Conservation (phyloP, 176 grass and related monocot genomes). For the Oryza rufipogon region DNA sequence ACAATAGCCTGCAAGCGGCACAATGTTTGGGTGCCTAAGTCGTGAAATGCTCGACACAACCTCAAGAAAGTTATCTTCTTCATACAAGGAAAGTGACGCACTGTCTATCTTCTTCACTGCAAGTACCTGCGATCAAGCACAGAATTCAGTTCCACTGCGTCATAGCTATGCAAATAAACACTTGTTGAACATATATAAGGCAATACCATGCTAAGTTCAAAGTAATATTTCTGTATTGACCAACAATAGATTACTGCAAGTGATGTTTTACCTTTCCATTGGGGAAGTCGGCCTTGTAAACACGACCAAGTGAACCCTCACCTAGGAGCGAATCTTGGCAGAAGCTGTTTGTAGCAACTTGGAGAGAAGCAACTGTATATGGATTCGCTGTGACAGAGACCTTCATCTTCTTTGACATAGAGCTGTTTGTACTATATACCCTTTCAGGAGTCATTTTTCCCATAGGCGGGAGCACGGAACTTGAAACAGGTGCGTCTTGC, state of each 20-base stretch:
- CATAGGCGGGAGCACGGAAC: constrained; percentile 49
- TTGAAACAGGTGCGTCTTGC: constrained; percentile 44
- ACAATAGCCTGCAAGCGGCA: constrained; percentile 76
- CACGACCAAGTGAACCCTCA: constrained; percentile 90
- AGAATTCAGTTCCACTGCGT: constrained; percentile 15
- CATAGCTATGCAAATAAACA: neutral
- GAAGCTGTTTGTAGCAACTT: constrained; percentile 95
- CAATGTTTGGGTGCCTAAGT: constrained; percentile 85
- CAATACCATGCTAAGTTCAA: neutral
- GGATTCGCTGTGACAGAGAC: constrained; percentile 61
- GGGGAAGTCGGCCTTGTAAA: constrained; percentile 87
- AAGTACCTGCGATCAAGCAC: constrained; percentile 53
- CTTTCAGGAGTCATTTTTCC: constrained; percentile 70
- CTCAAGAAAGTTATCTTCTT: constrained; percentile 91
- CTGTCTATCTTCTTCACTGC: constrained; percentile 96
- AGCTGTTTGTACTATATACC: constrained; percentile 56
- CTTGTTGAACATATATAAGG: neutral
- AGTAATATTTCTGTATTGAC: neutral
- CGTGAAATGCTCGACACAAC: constrained; percentile 80
- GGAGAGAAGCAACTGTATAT: constrained; percentile 90
- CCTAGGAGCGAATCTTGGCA: constrained; percentile 92
- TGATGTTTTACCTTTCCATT: constrained; percentile 74
- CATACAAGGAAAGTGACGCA: constrained; percentile 77
- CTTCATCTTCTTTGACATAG: constrained; percentile 60
- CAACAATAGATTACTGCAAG: neutral